Conservation (phyloP, 495 filamentous ascomycete genomes). For the Terfezia boudieri region DNA sequence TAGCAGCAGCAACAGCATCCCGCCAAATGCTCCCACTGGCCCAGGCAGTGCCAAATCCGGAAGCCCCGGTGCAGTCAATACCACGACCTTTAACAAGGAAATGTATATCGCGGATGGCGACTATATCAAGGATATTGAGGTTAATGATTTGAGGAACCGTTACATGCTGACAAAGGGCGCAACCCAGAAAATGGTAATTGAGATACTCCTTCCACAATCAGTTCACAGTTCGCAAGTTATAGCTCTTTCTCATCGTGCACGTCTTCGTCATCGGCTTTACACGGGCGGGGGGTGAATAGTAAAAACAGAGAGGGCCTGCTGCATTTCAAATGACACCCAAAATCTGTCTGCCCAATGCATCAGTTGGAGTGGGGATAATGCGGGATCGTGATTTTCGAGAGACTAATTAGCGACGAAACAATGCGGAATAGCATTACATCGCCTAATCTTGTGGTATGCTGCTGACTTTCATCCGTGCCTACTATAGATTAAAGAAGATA, state of each 20-base stretch:
- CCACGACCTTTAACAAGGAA: conserved; percentile 50
- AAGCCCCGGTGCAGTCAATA: conserved; percentile 16
- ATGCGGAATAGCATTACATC: conserved; percentile 31
- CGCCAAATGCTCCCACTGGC: conserved; percentile 4
- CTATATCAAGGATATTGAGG: conserved; percentile 93
- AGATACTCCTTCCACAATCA: conserved; percentile 20
- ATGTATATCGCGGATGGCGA: conserved; percentile 90
- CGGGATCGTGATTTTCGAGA: not conserved
- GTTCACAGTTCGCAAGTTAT: no score
- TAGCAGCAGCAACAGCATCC: conserved; percentile 20
- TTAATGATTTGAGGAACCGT: conserved; percentile 91
- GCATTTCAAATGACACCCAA: no score
- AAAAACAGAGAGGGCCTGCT: no score
- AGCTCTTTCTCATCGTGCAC: no score
- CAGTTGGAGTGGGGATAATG: no score
- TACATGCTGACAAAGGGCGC: conserved; percentile 95
- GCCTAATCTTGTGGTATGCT: conserved; percentile 67
- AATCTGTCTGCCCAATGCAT: no score
- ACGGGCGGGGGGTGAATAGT: no score
- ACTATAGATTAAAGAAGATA: conserved; percentile 98
- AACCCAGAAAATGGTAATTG: conserved; percentile 97
- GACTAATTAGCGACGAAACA: conserved; percentile 4
- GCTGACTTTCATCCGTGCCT: conserved; percentile 44
- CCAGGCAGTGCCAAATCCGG: conserved; percentile 4
- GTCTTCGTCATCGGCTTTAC: no score